Evolutionary conservation across 441 rosid species (phyloP), one percentile per base, ranked within the genome.

Genomic region (Aquilaria agallochum): DNA sequence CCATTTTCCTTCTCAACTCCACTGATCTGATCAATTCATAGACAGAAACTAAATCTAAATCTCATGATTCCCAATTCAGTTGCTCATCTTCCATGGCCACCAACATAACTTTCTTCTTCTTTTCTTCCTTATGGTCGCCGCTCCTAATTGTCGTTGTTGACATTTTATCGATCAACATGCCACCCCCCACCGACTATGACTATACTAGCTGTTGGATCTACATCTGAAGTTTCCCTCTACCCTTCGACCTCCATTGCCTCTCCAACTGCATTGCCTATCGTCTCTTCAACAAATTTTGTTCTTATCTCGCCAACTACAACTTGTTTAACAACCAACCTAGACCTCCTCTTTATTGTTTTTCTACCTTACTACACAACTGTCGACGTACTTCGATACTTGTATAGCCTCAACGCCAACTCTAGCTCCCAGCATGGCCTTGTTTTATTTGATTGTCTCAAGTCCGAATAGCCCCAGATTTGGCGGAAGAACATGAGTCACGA

Each of bases 201-300:
- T 92, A 97, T 76, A 59, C 72, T 48, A 69, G 64, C 70, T 90
- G 97, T 45, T 79, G 97, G 98, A 92, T 92, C 90, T 76, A 92
- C 70, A 80, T 92, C 79, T 80, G 96, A 62, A 71, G 72, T 54
- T 78, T 92, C 31, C 97, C 98, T 2, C 63, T 86, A 1, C 67
- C 84, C 8, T 90, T 90, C 90, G 90, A 92, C 65, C 87, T 84
- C 55, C 94, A 86, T 74, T 96, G 90, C n/a, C 96, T 92, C 59
- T 45, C 86, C 0, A 85, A 85, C 67, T 90, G 98, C 63, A 84
- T 89, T 27, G 72, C 58, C 20, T 89, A 92, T 75, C 81, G 82
- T 12, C 78, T 86, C 56, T 73, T 80, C 36, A 82, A 75, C 12
- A 67, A 81, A 58, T 85, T 90, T 72, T 92, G 98, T 58, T 79